phyloP scores from a whole-genome alignment of 306 rosid species.

The Comarum palustre region DNA sequence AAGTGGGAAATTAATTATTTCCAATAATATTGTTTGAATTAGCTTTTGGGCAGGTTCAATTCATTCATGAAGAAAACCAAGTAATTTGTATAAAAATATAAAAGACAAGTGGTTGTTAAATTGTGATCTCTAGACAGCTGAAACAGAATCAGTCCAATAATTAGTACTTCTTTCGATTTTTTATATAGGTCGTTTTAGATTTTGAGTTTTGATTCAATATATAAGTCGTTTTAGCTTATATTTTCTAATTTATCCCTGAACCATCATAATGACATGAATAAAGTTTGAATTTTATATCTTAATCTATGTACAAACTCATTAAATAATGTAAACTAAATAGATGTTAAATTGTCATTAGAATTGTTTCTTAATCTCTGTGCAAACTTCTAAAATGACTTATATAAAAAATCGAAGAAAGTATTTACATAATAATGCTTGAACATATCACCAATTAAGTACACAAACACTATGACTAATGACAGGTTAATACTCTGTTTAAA shows the following conservation, averaged over 20 bases:
- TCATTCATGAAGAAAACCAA: neutral
- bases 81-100: neutral
- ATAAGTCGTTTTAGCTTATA: too few species aligned
- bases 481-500: neutral
- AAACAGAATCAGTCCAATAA: neutral
- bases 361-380: too few species aligned
- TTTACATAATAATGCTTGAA: neutral
- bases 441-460: neutral
- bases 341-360: too few species aligned
- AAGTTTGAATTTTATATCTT: too few species aligned
- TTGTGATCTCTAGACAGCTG: neutral
- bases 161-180: neutral
- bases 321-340: too few species aligned
- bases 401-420: too few species aligned
- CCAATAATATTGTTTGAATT: neutral
- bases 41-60: slow-evolving; percentile 7
- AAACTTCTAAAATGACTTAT: too few species aligned
- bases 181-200: too few species aligned
- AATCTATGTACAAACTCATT: too few species aligned
- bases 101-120: neutral
- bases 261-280: too few species aligned
- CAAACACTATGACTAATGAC: neutral
- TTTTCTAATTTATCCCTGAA: too few species aligned
- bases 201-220: too few species aligned
- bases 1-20: neutral